phyloP scores from a whole-genome alignment of 768 basidiomycete species.

The Pholiota microspora region DNA sequence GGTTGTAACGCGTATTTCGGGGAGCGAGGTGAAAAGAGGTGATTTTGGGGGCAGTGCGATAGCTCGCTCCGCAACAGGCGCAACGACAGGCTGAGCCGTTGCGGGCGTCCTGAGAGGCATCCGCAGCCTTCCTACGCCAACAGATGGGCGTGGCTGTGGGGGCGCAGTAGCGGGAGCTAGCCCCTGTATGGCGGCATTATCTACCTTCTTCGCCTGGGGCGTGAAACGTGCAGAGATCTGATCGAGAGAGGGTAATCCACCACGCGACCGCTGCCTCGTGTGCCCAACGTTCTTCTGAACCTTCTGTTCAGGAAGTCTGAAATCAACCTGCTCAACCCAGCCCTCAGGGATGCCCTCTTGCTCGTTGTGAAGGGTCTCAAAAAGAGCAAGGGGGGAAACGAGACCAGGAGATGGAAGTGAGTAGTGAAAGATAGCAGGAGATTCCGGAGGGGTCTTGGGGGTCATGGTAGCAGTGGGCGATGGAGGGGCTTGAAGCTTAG shows the following conservation, averaged over 20 bases:
- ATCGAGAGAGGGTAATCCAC: slow-evolving; percentile 62
- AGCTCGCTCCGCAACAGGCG: neutral
- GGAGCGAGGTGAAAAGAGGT: slow-evolving; percentile 29
- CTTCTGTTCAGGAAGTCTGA: slow-evolving; percentile 37
- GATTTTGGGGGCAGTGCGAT: slow-evolving; percentile 29
- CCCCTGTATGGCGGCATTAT: slow-evolving; percentile 21
- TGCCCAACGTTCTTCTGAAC: slow-evolving; percentile 7
- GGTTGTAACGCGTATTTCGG: slow-evolving; percentile 48
- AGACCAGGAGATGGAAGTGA: slow-evolving; percentile 68
- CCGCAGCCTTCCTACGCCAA: slow-evolving; percentile 39
- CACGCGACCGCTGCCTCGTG: slow-evolving; percentile 1
- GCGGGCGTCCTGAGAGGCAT: slow-evolving; percentile 33
- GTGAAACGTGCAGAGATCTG: slow-evolving; percentile 69
- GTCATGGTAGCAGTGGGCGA: slow-evolving; percentile 54
- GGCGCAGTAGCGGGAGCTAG: slow-evolving; percentile 28
- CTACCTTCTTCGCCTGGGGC: slow-evolving; percentile 29
- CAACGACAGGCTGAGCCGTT: slow-evolving; percentile 22
- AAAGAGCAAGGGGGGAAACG: slow-evolving; percentile 58
- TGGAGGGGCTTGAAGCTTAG: slow-evolving; percentile 67
- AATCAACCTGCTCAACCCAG: slow-evolving; percentile 71
- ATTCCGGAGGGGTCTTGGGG: slow-evolving; percentile 68
- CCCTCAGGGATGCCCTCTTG: slow-evolving; percentile 32
- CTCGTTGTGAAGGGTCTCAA: slow-evolving; percentile 45
- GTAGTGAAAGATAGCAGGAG: slow-evolving; percentile 67
- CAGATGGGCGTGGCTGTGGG: slow-evolving; percentile 17